Base-by-base conservation (phyloP, 331 rosid genomes). In the Arachis monticola region DNA sequence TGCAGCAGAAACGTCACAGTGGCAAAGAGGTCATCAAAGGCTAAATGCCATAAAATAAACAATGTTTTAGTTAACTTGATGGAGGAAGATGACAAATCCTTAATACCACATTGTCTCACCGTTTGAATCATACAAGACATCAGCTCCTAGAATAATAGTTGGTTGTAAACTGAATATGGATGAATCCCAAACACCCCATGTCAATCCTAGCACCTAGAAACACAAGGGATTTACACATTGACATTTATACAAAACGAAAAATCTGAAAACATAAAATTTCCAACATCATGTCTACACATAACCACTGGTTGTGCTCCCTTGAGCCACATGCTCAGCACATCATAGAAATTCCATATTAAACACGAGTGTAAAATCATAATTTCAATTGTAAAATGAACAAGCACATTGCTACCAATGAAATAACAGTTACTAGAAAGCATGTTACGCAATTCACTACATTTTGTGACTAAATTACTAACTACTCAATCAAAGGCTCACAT, bases 11-110 rank as follows among this genome's bases (percentile, higher is more conserved):
- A 91, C 45, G 88, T 73, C 71, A 93, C 96, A 0, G 97, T 86
- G 51, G 97, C 93, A 87, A 91, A 90, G 86, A 91, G 97, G 72
- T 91, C 86, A 78, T 91, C 96, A 81, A 89, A 93, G 72, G 96
- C 98, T 90, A 77, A 40, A 55, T 52, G 62, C 60, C 51, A 77
- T 32, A 76, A 47, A 58, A 45, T 48, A 61, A 71, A 59, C 60
- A 70, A 68, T n/a, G 59, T 61, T 61, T 88, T 55, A 81, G 85
- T 53, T 62, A 71, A 82, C 50, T n/a, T 30, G 17, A 45, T 5
- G n/a, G 30, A 78, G 60, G 53, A 76, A 60, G 63, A 9, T 57
- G 46, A 63, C 0, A 45, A 35, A 42, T 9, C 74, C n/a, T 64
- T 71, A 70, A 56, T 35, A 63, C 27, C 48, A 47, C 45, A 59